These are phyloP conservation scores for Lasiosphaeriaceae sp. DNA, from an alignment of 495 filamentous ascomycete genomes.

Conservation along the genomic window DNA sequence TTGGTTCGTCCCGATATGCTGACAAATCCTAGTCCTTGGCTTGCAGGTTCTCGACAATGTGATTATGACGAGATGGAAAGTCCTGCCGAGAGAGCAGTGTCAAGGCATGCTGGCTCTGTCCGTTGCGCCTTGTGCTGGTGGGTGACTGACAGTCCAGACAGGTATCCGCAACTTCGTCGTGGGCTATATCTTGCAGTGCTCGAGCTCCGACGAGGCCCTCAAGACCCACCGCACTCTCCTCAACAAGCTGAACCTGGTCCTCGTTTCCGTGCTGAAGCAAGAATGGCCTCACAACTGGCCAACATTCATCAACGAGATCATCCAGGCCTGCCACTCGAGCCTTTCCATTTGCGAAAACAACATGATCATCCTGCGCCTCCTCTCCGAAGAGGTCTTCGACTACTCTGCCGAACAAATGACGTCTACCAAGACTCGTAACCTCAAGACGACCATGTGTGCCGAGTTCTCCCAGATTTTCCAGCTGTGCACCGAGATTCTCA, in stretches of 20 bases:
- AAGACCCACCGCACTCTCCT: conserved; percentile 77
- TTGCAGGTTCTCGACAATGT: conserved; percentile 96
- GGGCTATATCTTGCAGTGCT: conserved; percentile 91
- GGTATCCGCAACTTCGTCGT: conserved; percentile 99
- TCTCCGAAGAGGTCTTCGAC: conserved; percentile 98
- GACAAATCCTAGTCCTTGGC: conserved; percentile 68
- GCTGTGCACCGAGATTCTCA: conserved; percentile 89
- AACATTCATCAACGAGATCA: conserved; percentile 99
- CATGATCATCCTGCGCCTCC: conserved; percentile 92
- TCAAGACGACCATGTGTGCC: conserved; percentile 96
- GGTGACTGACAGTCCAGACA: conserved; percentile 28
- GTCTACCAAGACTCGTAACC: conserved; percentile 85
- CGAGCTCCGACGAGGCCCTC: conserved; percentile 79
- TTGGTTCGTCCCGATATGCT: conserved; percentile 30
- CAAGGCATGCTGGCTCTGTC: conserved; percentile 55
- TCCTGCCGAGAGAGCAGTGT: conserved; percentile 90
- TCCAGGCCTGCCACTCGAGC: conserved; percentile 88
- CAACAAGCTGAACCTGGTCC: conserved; percentile 96
- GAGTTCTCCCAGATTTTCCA: conserved; percentile 98
- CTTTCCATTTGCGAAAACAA: conserved; percentile 99
- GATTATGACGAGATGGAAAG: conserved; percentile 98
- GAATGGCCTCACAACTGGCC: conserved; percentile 99
- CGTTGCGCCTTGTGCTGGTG: not conserved
- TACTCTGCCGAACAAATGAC: conserved; percentile 99
- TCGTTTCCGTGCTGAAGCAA: conserved; percentile 96